These are phyloP conservation scores for Atractiella rhizophila DNA, from an alignment of 768 basidiomycete genomes.

Conservation along the genomic window DNA sequence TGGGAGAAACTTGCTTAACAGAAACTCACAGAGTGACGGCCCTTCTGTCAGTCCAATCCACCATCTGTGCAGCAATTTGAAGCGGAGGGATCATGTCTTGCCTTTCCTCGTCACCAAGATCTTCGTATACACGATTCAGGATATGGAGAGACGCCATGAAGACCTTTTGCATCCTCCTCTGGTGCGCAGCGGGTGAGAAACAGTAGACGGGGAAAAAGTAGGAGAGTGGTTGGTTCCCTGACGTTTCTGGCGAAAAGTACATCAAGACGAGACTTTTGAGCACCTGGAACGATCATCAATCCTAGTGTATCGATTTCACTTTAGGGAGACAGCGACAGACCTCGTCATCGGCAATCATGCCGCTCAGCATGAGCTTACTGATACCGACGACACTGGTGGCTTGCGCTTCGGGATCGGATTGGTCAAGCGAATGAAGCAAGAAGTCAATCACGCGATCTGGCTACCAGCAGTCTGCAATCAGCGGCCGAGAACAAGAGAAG, in stretches of 20 bases:
- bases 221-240: slow-evolving; percentile 57
- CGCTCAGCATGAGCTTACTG: slow-evolving; percentile 58
- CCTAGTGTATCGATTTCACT: background rate
- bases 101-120: slow-evolving; percentile 21
- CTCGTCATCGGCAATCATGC: slow-evolving; percentile 44
- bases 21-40: slow-evolving; percentile 22
- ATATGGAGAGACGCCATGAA: slow-evolving; percentile 21
- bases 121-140: slow-evolving; percentile 22
- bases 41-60: slow-evolving; percentile 27
- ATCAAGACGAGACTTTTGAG: slow-evolving; percentile 30
- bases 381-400: slow-evolving; percentile 52
- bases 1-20: background rate
- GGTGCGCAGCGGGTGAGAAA: slow-evolving; percentile 50
- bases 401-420: slow-evolving; percentile 36
- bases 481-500: background rate
- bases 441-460: slow-evolving; percentile 39
- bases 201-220: slow-evolving; percentile 77
- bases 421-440: slow-evolving; percentile 33
- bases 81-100: slow-evolving; percentile 20
- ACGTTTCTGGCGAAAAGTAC: slow-evolving; percentile 58
- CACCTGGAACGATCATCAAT: slow-evolving; percentile 22
- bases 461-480: background rate
- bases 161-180: slow-evolving; percentile 40
- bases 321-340: slow-evolving; percentile 29
- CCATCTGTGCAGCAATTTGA: slow-evolving; percentile 24